Base-by-base conservation (phyloP, 768 basidiomycete genomes). In the Coprinopsis marcescibilis region DNA sequence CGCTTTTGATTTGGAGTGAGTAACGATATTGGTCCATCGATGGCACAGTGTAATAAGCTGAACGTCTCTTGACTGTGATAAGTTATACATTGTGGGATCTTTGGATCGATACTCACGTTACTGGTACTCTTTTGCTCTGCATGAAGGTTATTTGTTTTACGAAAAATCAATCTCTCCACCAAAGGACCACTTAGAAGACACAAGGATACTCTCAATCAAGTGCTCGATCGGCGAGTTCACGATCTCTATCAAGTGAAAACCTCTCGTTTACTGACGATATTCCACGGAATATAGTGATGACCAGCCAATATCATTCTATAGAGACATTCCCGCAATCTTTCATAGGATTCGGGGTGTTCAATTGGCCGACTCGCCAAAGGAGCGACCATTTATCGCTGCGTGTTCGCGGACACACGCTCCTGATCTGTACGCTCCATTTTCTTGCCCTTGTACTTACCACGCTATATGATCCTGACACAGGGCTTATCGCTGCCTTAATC, bases 21-120 rank as follows among this genome's bases (percentile, higher is more conserved):
- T 59, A 25, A 19, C n/a, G 45, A 25, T 21, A 30, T 21, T 32
- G 17, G 24, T 32, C 29, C 19, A 12, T 11, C 12, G 45, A 23
- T 10, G 40, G 19, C 26, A 25, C 13, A n/a, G 29, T 12, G 37
- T 27, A 33, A 29, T 45, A 52, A 20, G 49, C n/a, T 43, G 10
- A 21, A 29, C 45, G 37, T 5, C 25, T 2, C 7, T 32, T 19
- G 4, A 1, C 25, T 40, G 10, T 13, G 38, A 39, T 10, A 51
- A 89, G 89, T 58, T 91, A 86, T 60, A 92, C 90, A 0, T 69
- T 92, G 4, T 92, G 89, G 89, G 77, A 83, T 48, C 69, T 91
- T 13, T 91, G 89, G 89, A 83, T 92, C 43, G 90, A 93, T 61
- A 81, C 81, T 14, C 84, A 90, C 60, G 72, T 87, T 43, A 66